A percentile compares a stretch with the other conserved stretches of the same genome.
Conservation (phyloP, 805 yeast species). For the Myxozyma mucilagina region DNA sequence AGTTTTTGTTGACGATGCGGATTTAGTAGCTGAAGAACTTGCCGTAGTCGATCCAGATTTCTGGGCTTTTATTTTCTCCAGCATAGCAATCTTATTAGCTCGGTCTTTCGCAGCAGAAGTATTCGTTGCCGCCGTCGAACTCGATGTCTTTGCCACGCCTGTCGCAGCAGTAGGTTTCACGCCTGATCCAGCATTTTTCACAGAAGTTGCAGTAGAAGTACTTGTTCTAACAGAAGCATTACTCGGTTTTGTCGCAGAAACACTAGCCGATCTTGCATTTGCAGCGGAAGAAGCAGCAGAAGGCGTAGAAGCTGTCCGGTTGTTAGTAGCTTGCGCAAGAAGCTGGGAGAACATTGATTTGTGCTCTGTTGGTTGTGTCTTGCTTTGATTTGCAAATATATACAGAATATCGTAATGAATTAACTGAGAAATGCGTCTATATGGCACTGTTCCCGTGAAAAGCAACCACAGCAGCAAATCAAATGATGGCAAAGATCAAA, state of each 20-base stretch:
- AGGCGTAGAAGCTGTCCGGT: too few species aligned
- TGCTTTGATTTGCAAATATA: too few species aligned
- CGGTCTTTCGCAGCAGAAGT: conserved; percentile 6
- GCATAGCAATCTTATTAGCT: conserved; percentile 6
- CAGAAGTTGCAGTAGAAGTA: neutral
- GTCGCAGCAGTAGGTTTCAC: too few species aligned
- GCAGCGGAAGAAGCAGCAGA: neutral
- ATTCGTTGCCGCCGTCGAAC: neutral
- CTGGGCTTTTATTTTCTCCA: conserved; percentile 22
- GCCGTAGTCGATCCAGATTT: conserved; percentile 8
- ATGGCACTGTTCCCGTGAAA: too few species aligned
- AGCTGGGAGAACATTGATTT: conserved; percentile 34
- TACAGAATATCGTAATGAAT: too few species aligned
- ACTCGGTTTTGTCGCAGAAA: neutral
- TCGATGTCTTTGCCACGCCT: neutral
- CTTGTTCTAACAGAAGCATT: neutral
- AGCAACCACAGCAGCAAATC: too few species aligned
- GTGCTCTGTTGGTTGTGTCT: too few species aligned
- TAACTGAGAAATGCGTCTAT: too few species aligned
- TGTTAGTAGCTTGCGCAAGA: conserved; percentile 32
- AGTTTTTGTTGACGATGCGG: neutral
- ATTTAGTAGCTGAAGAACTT: neutral
- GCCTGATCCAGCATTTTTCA: neutral
- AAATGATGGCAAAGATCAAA: too few species aligned
- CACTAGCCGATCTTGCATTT: neutral